A percentile compares a stretch with the other conserved stretches of the same genome.
These are phyloP conservation scores for Scheffersomyces cryptocercus DNA, from an alignment of 1,139 yeast species.

Conservation along the genomic window DNA sequence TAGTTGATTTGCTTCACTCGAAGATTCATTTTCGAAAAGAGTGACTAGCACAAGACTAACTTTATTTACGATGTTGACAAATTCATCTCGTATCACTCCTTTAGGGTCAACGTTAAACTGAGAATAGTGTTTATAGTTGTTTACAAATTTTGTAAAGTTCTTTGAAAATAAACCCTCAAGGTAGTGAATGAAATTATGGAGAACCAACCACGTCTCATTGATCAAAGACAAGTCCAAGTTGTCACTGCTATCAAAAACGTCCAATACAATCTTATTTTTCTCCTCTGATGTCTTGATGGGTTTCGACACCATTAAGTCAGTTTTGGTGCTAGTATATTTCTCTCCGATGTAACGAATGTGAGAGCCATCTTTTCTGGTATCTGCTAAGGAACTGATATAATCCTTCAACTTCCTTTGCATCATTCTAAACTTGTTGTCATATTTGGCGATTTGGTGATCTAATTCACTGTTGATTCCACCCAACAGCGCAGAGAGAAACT, in stretches of 20 bases:
- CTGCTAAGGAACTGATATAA: conserved; percentile 36
- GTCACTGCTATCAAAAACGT: conserved; percentile 40
- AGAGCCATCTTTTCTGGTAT: conserved; percentile 37
- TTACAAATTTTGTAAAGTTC: conserved; percentile 36
- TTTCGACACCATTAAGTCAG: conserved; percentile 32
- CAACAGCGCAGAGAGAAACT: conserved; percentile 50
- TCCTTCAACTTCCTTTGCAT: conserved; percentile 43
- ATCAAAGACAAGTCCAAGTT: conserved; percentile 45
- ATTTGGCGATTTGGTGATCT: conserved; percentile 36
- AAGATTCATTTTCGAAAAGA: conserved; percentile 33
- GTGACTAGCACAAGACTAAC: conserved; percentile 28
- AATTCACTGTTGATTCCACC: conserved; percentile 35
- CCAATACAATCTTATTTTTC: conserved; percentile 29
- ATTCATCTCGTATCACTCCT: conserved; percentile 30
- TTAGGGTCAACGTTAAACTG: conserved; percentile 29
- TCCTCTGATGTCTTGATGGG: conserved; percentile 26
- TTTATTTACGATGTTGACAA: conserved; percentile 27
- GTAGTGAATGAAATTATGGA: conserved; percentile 38
- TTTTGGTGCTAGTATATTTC: conserved; percentile 37
- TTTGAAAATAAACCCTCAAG: conserved; percentile 33
- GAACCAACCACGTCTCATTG: conserved; percentile 49
- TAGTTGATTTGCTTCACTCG: conserved; percentile 30
- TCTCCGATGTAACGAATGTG: conserved; percentile 56
- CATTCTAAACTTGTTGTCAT: conserved; percentile 33
- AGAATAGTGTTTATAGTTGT: conserved; percentile 39